Evolutionary conservation across 352 stramenopile species (phyloP).

Genomic region (Pythium sp.): DNA sequence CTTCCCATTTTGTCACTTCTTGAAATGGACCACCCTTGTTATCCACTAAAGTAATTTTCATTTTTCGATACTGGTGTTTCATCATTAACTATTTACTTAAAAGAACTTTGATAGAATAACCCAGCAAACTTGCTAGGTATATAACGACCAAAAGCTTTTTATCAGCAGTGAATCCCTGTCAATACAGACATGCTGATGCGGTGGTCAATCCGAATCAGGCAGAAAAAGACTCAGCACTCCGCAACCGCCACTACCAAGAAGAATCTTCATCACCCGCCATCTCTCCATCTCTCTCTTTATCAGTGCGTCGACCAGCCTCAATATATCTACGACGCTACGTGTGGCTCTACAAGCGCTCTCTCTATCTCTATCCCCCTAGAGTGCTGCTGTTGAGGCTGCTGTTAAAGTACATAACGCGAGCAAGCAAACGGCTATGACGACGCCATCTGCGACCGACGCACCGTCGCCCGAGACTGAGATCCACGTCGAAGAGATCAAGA

Average conservation of each 20-base stretch:
- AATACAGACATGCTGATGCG: background rate
- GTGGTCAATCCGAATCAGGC: background rate
- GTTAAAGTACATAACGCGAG: background rate
- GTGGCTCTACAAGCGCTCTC: background rate
- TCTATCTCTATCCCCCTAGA: background rate
- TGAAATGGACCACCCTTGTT: background rate
- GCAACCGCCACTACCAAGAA: background rate
- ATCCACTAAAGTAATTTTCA: background rate
- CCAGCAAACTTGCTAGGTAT: background rate
- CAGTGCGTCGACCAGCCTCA: background rate
- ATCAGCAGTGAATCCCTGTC: background rate
- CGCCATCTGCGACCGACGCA: conserved; percentile 1
- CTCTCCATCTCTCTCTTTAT: background rate
- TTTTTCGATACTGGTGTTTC: background rate
- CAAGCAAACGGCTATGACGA: background rate
- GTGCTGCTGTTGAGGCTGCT: background rate
- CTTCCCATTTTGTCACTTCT: background rate
- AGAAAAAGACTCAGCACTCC: background rate
- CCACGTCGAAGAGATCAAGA: conserved; percentile 14
- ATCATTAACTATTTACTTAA: background rate
- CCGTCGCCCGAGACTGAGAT: conserved; percentile 13
- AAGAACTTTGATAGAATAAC: background rate
- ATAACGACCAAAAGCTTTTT: background rate
- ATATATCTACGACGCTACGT: background rate
- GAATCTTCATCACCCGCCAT: background rate